These are phyloP conservation scores for Cyberlindnera nakhonratchasimensis DNA, from an alignment of 805 yeast genomes.

Conservation along the genomic window DNA sequence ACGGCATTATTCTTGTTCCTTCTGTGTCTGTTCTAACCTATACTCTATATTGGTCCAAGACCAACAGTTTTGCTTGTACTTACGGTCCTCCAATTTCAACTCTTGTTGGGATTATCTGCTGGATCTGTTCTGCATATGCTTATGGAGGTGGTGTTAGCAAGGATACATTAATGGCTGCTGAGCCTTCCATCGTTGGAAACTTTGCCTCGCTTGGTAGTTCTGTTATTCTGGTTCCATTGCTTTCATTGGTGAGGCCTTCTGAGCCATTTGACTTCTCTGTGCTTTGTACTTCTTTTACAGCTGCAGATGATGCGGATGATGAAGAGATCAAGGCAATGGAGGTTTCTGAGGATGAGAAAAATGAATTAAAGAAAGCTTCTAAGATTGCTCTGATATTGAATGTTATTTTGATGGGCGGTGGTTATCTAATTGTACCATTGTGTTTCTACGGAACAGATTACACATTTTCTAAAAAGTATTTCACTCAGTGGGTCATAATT, in stretches of 20 bases:
- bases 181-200: constrained; percentile 24
- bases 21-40: constrained; percentile 33
- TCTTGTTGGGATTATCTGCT: constrained; percentile 24
- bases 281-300: constrained; percentile 23
- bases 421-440: constrained; percentile 32
- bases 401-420: constrained; percentile 28
- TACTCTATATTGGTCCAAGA: constrained; percentile 33
- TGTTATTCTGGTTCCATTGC: constrained; percentile 31
- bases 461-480: constrained; percentile 34
- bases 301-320: constrained; percentile 36
- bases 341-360: constrained; percentile 22
- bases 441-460: constrained; percentile 34
- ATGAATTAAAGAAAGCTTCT: constrained; percentile 34
- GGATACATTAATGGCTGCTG: constrained; percentile 16
- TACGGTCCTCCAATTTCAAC: constrained; percentile 28
- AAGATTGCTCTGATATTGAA: constrained; percentile 41
- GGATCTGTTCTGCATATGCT: constrained; percentile 25
- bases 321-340: constrained; percentile 31
- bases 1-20: constrained; percentile 39
- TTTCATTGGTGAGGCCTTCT: constrained; percentile 30
- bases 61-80: constrained; percentile 19
- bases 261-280: constrained; percentile 25
- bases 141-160: constrained; percentile 20
- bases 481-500: constrained; percentile 36
- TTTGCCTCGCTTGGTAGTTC: constrained; percentile 24